A percentile compares a stretch with the other conserved stretches of the same genome.
Evolutionary conservation across 495 filamentous ascomycete species (phyloP).

Genomic region (Darksidea phi): DNA sequence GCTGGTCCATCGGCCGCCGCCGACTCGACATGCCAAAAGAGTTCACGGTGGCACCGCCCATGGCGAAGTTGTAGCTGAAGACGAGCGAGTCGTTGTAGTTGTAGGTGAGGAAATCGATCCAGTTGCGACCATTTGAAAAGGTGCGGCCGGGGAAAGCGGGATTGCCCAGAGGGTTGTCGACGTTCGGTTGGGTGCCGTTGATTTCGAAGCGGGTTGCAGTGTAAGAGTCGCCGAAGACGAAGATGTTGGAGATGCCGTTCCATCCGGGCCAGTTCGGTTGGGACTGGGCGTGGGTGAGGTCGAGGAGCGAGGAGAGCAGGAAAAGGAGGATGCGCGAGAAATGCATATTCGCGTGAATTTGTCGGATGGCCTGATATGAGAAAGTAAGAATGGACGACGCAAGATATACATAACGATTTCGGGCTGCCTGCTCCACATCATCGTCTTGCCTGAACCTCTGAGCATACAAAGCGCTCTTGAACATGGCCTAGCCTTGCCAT

Average conservation of each 20-base stretch:
- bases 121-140: slow-evolving; percentile 32
- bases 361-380: no score
- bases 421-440: no score
- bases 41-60: slow-evolving; percentile 32
- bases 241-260: background rate
- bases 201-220: slow-evolving; percentile 29
- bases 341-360: background rate
- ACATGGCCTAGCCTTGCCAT: no score
- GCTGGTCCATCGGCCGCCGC: slow-evolving; percentile 18
- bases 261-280: background rate
- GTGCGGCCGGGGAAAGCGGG: slow-evolving; percentile 33
- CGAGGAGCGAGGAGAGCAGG: background rate
- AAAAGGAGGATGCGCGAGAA: background rate
- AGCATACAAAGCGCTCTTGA: no score
- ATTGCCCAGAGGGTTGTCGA: slow-evolving; percentile 32
- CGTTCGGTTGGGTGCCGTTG: slow-evolving; percentile 16
- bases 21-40: slow-evolving; percentile 13
- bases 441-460: no score
- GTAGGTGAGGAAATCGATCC: slow-evolving; percentile 28
- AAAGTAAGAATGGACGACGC: no score
- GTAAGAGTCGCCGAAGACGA: slow-evolving; percentile 29
- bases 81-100: slow-evolving; percentile 11
- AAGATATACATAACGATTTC: no score
- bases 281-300: background rate
- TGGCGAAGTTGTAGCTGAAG: slow-evolving; percentile 33